Percentiles rank a stretch among this genome's conserved stretches.
phyloP scores from a whole-genome alignment of 2,329 filamentous ascomycete species.

The Hymenoscyphus salicellus region DNA sequence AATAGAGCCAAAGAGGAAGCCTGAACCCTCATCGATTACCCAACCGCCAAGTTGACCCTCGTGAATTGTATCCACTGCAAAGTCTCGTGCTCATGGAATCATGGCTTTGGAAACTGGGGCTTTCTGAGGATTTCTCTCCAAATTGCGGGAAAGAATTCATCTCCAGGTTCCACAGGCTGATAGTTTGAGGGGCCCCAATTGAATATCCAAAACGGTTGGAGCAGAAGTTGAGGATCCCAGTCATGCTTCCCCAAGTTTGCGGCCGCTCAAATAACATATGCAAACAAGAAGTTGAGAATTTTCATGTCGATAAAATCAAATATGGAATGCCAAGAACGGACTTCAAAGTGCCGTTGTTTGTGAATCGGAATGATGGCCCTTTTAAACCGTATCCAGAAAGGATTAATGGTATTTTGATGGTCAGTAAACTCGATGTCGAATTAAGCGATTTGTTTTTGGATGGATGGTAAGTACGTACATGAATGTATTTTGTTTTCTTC shows the following conservation, averaged over 20 bases:
- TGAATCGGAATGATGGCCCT: background rate
- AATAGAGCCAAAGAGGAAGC: background rate
- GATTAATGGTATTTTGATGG: background rate
- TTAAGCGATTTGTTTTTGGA: background rate
- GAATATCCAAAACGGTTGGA: too few relatives aligned
- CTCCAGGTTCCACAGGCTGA: background rate
- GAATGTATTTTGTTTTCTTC: background rate
- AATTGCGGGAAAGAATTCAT: background rate
- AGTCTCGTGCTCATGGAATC: background rate
- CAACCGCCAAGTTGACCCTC: background rate
- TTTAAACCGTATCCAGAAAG: background rate
- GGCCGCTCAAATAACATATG: background rate
- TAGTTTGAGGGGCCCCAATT: too few relatives aligned
- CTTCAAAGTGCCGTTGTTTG: background rate
- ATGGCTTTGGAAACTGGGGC: background rate
- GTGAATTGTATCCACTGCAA: background rate
- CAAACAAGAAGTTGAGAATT: background rate
- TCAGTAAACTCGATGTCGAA: background rate
- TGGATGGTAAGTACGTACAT: background rate
- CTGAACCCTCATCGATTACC: background rate
- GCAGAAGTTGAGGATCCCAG: too few relatives aligned
- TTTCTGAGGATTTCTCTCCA: background rate
- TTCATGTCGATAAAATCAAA: background rate
- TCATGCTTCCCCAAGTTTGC: background rate
- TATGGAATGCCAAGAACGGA: constrained; percentile 1